These are phyloP conservation scores for Fragilariopsis cylindrus DNA, from an alignment of 108 stramenopile genomes.

Conservation along the genomic window DNA sequence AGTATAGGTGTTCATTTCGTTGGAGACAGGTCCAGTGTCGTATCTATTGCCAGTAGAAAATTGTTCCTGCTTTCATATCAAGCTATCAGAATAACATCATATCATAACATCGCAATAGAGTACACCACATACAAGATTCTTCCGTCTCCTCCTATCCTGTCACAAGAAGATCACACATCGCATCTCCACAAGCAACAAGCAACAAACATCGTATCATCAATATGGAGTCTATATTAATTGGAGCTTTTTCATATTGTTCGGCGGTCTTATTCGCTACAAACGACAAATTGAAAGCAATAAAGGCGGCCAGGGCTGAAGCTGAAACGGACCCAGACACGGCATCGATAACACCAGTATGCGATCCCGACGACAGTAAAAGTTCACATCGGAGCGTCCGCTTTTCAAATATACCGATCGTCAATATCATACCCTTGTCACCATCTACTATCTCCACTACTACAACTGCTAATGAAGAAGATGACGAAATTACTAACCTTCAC, in stretches of 20 bases:
- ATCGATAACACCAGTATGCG: conserved; percentile 8
- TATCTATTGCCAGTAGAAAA: no score
- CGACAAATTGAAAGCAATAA: neutral
- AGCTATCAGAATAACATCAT: no score
- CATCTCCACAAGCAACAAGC: neutral
- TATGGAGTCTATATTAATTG: neutral
- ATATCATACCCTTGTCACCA: neutral
- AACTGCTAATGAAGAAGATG: neutral
- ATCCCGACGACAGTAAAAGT: neutral
- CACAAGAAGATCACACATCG: neutral
- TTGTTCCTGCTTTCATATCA: no score
- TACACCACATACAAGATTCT: no score
- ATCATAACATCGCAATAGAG: no score
- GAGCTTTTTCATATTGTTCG: no score
- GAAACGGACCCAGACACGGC: neutral
- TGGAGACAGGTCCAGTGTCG: no score
- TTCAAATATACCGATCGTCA: neutral
- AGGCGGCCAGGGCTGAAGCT: neutral
- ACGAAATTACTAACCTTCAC: neutral
- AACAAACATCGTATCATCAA: neutral
- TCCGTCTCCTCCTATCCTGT: no score
- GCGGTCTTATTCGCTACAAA: neutral
- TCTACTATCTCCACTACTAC: neutral
- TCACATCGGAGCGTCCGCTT: conserved; percentile 1
- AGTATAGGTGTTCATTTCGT: no score